Evolutionary conservation across 208 protist species (phyloP).

Genomic region (Leishmania guyanensis): DNA sequence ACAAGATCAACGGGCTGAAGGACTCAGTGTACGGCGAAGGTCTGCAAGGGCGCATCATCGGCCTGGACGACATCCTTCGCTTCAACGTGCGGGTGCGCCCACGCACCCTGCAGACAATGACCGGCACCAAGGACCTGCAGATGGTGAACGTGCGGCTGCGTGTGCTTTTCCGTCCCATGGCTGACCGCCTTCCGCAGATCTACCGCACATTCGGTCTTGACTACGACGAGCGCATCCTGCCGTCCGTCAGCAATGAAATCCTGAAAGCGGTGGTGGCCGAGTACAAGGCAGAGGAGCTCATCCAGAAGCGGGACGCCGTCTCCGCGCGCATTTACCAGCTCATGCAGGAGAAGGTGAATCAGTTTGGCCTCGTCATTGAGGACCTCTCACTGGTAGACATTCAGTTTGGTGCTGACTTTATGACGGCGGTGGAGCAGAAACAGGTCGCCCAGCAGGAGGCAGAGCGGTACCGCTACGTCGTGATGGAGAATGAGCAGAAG

Average conservation of each 20-base stretch:
- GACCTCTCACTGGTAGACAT: conserved; percentile 98
- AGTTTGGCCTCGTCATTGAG: conserved; percentile 97
- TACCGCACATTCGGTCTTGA: conserved; percentile 93
- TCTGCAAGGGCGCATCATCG: conserved; percentile 91
- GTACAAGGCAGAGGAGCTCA: conserved; percentile 99
- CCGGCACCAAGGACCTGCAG: conserved; percentile 93
- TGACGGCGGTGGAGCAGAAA: conserved; percentile 96
- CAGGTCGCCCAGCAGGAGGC: conserved; percentile 98
- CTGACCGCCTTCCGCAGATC: conserved; percentile 85
- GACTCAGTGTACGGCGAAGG: conserved; percentile 91
- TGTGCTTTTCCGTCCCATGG: conserved; percentile 89
- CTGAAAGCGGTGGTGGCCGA: conserved; percentile 96
- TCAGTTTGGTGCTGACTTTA: conserved; percentile 96
- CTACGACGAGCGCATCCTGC: conserved; percentile 98
- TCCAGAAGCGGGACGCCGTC: conserved; percentile 97
- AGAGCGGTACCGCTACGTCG: conserved; percentile 94
- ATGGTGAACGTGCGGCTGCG: conserved; percentile 94
- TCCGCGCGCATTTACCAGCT: conserved; percentile 91
- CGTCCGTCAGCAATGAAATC: conserved; percentile 97
- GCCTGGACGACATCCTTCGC: conserved; percentile 95
- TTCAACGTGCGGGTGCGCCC: conserved; percentile 96
- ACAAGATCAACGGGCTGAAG: conserved; percentile 90
- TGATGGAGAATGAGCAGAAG: conserved; percentile 96
- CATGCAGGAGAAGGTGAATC: conserved; percentile 95
- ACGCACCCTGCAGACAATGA: conserved; percentile 90